phyloP scores from a whole-genome alignment of 495 filamentous ascomycete species.

The Penicillium macrosclerotiorum region DNA sequence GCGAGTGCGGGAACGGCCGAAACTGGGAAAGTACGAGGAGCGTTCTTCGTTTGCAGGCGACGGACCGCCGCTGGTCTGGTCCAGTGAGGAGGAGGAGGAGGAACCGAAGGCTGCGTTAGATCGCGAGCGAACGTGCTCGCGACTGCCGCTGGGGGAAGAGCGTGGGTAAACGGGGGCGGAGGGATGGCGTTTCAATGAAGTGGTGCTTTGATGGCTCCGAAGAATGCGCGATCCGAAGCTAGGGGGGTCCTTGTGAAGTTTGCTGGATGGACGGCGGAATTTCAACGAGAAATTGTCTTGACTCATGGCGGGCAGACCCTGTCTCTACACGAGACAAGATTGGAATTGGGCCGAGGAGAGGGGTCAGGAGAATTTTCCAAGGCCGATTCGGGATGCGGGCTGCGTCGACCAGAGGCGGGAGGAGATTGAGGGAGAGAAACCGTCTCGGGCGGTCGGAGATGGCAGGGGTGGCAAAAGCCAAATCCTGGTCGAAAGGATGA shows the following conservation, averaged over 20 bases:
- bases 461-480: too few relatives aligned
- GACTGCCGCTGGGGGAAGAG: constrained; percentile 38
- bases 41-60: constrained; percentile 47
- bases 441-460: too few relatives aligned
- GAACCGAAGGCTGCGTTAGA: constrained; percentile 52
- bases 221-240: constrained; percentile 43
- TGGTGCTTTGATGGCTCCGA: constrained; percentile 45
- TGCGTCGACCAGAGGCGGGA: constrained; percentile 5
- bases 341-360: constrained; percentile 31
- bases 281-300: constrained; percentile 45
- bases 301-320: constrained; percentile 41
- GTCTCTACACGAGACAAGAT: constrained; percentile 28
- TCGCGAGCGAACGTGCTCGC: constrained; percentile 48
- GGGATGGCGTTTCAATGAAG: constrained; percentile 63
- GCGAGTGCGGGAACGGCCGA: constrained; percentile 35
- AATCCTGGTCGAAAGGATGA: too few relatives aligned
- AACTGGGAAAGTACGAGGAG: constrained; percentile 28
- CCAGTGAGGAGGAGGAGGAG: constrained; percentile 41
- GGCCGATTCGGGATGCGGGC: constrained; percentile 8
- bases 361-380: constrained; percentile 22
- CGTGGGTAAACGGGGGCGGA: constrained; percentile 61
- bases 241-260: constrained; percentile 49
- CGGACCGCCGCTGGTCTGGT: constrained; percentile 35
- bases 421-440: too few relatives aligned
- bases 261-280: constrained; percentile 48